phyloP scores from a whole-genome alignment of 805 yeast species.

The Saturnispora kantuleensis region DNA sequence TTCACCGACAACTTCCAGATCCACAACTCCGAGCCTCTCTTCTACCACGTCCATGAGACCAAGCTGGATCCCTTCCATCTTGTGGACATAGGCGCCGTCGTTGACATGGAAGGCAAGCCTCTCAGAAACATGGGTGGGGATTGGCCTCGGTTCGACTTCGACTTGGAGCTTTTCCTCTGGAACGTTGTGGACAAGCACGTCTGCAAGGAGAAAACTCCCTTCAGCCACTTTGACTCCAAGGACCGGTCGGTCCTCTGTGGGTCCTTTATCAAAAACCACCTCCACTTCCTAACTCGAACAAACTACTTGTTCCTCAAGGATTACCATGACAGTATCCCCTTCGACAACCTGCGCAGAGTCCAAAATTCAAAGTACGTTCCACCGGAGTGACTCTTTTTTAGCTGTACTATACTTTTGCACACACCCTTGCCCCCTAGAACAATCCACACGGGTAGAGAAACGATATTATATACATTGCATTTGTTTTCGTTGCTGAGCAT shows the following conservation, averaged over 20 bases:
- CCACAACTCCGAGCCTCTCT: slow-evolving; percentile 15
- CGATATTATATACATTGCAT: too few species aligned
- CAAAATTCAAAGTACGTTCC: slow-evolving; percentile 4
- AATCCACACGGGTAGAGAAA: too few species aligned
- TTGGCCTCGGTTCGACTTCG: slow-evolving; percentile 13
- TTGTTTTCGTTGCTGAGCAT: neutral
- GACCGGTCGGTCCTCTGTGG: slow-evolving; percentile 10
- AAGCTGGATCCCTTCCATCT: slow-evolving; percentile 37
- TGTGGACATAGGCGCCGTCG: slow-evolving; percentile 9
- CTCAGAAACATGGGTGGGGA: slow-evolving; percentile 18
- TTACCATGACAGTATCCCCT: slow-evolving; percentile 8
- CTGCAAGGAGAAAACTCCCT: slow-evolving; percentile 11
- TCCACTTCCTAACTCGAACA: slow-evolving; percentile 9
- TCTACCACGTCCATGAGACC: slow-evolving; percentile 37
- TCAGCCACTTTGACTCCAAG: slow-evolving; percentile 9
- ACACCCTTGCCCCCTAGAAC: neutral
- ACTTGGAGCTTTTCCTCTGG: slow-evolving; percentile 19
- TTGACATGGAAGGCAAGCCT: slow-evolving; percentile 9
- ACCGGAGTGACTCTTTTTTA: neutral
- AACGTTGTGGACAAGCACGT: slow-evolving; percentile 13
- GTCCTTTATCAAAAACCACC: slow-evolving; percentile 8
- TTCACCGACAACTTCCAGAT: slow-evolving; percentile 13
- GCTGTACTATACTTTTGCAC: neutral
- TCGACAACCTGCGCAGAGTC: slow-evolving; percentile 8
- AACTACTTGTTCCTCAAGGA: slow-evolving; percentile 4